Base-by-base conservation (phyloP, 192 early-diverging fungal species). In the Coemansia sp. region DNA sequence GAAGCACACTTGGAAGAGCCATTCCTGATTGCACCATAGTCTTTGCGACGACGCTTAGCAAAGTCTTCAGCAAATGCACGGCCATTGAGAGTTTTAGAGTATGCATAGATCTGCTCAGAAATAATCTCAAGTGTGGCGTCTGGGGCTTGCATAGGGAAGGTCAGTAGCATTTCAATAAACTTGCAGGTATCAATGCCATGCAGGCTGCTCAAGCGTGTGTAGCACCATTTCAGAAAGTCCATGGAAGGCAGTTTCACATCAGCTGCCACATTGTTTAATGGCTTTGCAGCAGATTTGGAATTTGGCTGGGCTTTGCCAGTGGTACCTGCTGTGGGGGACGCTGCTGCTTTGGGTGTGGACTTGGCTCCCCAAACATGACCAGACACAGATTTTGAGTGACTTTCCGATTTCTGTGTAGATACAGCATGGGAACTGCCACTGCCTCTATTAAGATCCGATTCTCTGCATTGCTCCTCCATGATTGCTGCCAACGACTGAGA, bases 41-140 rank as follows among this genome's bases (percentile, higher is more conserved):
- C 91, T 14, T 84, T 89, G 70, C 87, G 88, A 57, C 91, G 86
- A 25, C 88, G 86, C 63, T 86, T 88, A 54, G 89, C 84, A 75
- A 92, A 93, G 68, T 93, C 91, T 21, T 89, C 85, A 21, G 91
- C 88, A 80, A 93, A 93, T 8, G 86, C 87, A 33, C 88, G 87
- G 51, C 90, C 89, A 61, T 91, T 87, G 66, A 93, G 77, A 8
- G 85, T 84, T 23, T 84, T 67, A 1, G 91, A 91, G 68, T 89
- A 85, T n/a, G 88, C 88, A 70, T 91, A 88, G 50, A 91, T 84
- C 60, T 86, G 85, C 64, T 91, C 91, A 29, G 88, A 84, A 42
- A 93, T 91, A 51, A 91, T 91, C 60, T 91, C 90, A 11, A 89
- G 70, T 4, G 89, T 87, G 24, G 80, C 76, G 5, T 87, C 84